These are phyloP conservation scores for Trichoderma atroviride DNA, from an alignment of 2,329 filamentous ascomycete species.

Conservation along the genomic window DNA sequence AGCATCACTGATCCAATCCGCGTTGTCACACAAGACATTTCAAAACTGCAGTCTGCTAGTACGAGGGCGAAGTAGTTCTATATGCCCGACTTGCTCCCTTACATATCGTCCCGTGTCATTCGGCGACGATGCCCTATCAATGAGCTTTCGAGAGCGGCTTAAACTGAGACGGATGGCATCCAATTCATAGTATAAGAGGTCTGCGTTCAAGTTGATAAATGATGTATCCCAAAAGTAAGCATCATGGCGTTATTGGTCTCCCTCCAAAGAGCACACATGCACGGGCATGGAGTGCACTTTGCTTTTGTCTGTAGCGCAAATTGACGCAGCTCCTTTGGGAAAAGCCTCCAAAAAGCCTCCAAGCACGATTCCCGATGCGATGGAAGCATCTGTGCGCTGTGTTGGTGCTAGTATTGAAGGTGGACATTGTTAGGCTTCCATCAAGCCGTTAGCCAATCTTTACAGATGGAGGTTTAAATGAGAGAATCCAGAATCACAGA, in stretches of 20 bases:
- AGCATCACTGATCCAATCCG: background rate
- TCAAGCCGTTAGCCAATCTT: background rate
- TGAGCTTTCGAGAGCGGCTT: background rate
- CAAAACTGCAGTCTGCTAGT: background rate
- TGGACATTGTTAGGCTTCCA: background rate
- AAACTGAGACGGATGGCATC: background rate
- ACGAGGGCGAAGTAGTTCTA: background rate
- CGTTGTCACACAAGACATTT: background rate
- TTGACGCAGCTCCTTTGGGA: background rate
- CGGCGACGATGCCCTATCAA: background rate
- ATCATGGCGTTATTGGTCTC: background rate
- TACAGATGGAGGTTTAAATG: background rate
- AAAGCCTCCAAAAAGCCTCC: background rate
- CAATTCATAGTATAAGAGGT: background rate
- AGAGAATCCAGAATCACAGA: background rate
- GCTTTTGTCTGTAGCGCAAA: background rate
- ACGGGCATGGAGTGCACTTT: background rate
- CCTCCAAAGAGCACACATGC: background rate
- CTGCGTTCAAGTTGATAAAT: background rate
- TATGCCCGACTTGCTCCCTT: slow-evolving; percentile 1
- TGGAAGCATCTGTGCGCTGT: slow-evolving; percentile 1
- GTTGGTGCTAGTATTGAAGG: background rate
- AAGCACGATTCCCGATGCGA: background rate
- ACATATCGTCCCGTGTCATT: background rate
- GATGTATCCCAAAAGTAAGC: background rate